Base-by-base conservation (phyloP, 345 rosid genomes). In the Salix purpurea region DNA sequence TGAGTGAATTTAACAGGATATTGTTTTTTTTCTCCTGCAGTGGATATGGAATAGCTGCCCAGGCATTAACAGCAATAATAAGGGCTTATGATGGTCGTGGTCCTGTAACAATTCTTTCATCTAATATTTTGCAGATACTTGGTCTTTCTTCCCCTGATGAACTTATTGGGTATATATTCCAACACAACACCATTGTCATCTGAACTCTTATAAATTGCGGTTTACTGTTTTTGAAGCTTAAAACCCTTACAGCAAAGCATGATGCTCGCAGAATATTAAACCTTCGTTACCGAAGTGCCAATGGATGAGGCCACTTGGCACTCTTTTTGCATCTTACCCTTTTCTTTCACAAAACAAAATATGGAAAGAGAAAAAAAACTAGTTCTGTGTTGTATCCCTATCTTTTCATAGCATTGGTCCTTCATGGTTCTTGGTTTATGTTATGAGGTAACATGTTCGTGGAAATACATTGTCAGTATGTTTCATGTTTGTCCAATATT, bases 21-120 rank as follows among this genome's bases (percentile, higher is more conserved):
- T 67, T 73, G 67, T 52, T 48, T 75, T 70, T n/a, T 19, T 54
- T 71, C 70, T 15, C n/a, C 34, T 85, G 83, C 89, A 89, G 93
- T 88, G 90, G 94, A 70, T 96, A 93, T 85, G 98, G 99, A 74
- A 96, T 96, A 78, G 88, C 99, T 81, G 97, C 98, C 64, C 97
- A 86, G 81, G 98, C 98, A 74, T 86, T 93, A 69, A 92, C 96
- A 39, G 98, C 98, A 34, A 86, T 93, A 71, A 77, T 96, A 58
- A 90, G 88, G 89, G 99, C 96, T 65, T 86, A 92, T 80, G 99
- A 96, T 83, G 97, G 99, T 50, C 97, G 99, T 72, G 98, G 99
- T 62, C 91, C 93, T 58, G 73, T 77, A 60, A 96, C 99, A 9
- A 83, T 70, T 86, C 97, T 96, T 66, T 85, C 95, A 58, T 74